Evolutionary conservation across 495 filamentous ascomycete species (phyloP).

Genomic region (Neurospora intermedia): DNA sequence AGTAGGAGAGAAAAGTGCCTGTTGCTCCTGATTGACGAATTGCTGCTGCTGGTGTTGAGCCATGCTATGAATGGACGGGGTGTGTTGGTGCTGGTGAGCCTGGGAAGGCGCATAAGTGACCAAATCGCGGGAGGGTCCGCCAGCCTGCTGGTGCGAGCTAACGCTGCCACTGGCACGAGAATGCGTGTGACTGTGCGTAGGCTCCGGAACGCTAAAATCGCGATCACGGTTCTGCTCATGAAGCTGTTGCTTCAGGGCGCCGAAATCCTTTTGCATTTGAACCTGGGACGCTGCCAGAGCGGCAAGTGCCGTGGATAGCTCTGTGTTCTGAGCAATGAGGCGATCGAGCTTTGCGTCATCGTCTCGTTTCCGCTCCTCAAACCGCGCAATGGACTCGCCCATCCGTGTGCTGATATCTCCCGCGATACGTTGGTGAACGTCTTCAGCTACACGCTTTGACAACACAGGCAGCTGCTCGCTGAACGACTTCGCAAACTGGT

Average conservation of each 20-base stretch:
- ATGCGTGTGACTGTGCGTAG: conserved; percentile 5
- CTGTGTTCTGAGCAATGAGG: conserved; percentile 59
- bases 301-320: conserved; percentile 61
- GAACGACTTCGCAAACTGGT: conserved; percentile 33
- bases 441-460: conserved; percentile 40
- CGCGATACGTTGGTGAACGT: conserved; percentile 44
- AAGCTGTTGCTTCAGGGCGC: conserved; percentile 12
- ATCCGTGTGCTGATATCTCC: conserved; percentile 24
- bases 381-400: conserved; percentile 30
- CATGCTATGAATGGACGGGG: conserved; percentile 14
- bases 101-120: conserved; percentile 13
- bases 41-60: conserved; percentile 24
- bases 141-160: conserved; percentile 13
- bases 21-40: conserved; percentile 20
- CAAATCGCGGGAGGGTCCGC: conserved; percentile 9
- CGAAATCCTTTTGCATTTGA: conserved; percentile 23
- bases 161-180: conserved; percentile 9
- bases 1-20: conserved; percentile 24
- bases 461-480: conserved; percentile 57
- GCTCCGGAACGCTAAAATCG: conserved; percentile 1
- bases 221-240: conserved; percentile 12
- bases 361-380: conserved; percentile 56
- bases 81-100: conserved; percentile 9
- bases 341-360: conserved; percentile 77
- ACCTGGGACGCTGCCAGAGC: conserved; percentile 54